A percentile compares a stretch with the other conserved stretches of the same genome.
These are phyloP conservation scores for Aureobasidium musti DNA, from an alignment of 2,329 filamentous ascomycete genomes.

Conservation along the genomic window DNA sequence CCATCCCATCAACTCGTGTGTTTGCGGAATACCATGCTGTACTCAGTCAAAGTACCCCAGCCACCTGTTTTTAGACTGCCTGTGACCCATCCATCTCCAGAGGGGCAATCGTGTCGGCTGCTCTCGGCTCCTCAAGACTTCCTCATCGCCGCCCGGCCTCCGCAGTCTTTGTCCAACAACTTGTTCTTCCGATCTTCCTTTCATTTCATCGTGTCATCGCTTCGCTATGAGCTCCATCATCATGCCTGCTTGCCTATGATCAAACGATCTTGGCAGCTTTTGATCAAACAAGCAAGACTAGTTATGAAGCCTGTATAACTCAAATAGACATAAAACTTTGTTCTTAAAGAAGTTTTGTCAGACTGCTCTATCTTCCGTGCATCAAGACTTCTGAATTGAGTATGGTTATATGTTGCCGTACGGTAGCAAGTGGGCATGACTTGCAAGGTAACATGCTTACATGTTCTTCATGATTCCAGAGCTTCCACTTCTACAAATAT, in stretches of 20 bases:
- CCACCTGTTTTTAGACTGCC: conserved; percentile 22
- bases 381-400: no score
- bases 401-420: no score
- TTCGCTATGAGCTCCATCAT: neutral
- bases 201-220: conserved; percentile 1
- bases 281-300: neutral
- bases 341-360: neutral
- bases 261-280: neutral
- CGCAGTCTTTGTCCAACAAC: conserved; percentile 6
- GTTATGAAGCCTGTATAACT: neutral
- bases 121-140: conserved; percentile 19
- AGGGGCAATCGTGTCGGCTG: conserved; percentile 10
- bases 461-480: no score
- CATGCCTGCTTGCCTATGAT: neutral
- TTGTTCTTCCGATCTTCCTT: neutral
- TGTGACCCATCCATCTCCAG: conserved; percentile 3
- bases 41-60: conserved; percentile 11
- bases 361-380: no score
- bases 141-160: conserved; percentile 15
- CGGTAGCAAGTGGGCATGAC: no score
- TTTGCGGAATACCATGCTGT: neutral
- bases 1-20: neutral
- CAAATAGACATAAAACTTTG: neutral
- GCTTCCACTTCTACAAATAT: no score
- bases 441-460: no score